Base-by-base conservation (phyloP, 2,329 filamentous ascomycete species). In the Colletotrichum musae region DNA sequence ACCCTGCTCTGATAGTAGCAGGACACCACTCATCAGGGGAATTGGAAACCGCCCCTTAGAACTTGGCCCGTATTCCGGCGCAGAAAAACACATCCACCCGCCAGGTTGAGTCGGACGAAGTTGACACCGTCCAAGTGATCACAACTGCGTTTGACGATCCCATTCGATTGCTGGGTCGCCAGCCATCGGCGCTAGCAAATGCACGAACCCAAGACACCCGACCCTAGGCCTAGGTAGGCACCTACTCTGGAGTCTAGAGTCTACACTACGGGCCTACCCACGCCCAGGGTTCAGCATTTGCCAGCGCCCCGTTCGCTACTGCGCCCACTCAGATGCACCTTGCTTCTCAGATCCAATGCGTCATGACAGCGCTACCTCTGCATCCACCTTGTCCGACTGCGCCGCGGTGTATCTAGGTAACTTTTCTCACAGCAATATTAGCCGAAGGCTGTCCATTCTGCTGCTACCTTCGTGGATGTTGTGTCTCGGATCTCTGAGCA, bases 161-260 rank as follows among this genome's bases (percentile, higher is more conserved):
- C 45, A 28, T 43, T 52, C 50, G 12, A 56, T 41, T 57, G 32
- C 12, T 41, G 18, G 18, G 21, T 48, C 48, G 50, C n/a, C 66
- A 51, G 50, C 66, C 53, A 69, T 69, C 66, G 66, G 52, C 66
- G 66, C 66, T 69, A 69, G 50, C 56, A 12, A 15, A 58, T 66
- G 66, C 62, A 69, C 66, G 56, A 36, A 61, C 62, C 62, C 56
- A 60, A 45, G 43, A 61, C 50, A 50, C 50, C 24, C 21, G 21
- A 24, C 21, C 21, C 21, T 24, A 24, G 21, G 21, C 21, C 21
- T 24, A 24, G 21, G 21, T 24, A 24, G 21, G 21, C 18, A 18
- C 18, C 18, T 24, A 24, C 21, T 24, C 21, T 2, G 21, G 21
- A 24, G 21, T 24, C 21, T 24, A 24, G 21, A 24, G 21, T 24